Evolutionary conservation across 345 rosid genomes (phyloP).

Genomic region (Trapa bicornis): DNA sequence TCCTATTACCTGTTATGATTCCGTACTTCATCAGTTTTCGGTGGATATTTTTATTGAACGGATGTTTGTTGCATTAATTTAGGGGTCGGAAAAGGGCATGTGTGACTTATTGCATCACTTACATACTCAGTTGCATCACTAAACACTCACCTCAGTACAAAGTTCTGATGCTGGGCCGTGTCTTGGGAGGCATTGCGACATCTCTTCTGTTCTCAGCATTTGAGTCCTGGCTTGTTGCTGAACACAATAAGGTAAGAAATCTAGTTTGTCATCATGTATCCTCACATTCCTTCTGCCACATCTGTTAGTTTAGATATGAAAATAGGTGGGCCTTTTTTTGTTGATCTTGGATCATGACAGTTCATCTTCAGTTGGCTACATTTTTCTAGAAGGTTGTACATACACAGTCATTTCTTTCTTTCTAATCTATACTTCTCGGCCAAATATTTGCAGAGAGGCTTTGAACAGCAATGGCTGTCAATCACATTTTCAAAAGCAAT

Average conservation of each 20-base stretch:
- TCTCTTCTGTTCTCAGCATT: conserved; percentile 87
- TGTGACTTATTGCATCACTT: conserved; percentile 71
- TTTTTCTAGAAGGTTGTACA: not conserved
- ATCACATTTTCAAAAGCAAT: conserved; percentile 88
- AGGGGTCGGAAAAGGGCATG: conserved; percentile 97
- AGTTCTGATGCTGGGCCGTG: conserved; percentile 84
- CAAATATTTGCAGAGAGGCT: conserved; percentile 52
- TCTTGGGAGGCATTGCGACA: conserved; percentile 94
- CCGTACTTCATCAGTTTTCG: conserved; percentile 1
- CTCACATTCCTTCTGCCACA: no score
- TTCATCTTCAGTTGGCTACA: not conserved
- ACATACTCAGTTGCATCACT: conserved; percentile 79
- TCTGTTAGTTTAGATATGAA: no score
- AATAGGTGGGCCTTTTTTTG: not conserved
- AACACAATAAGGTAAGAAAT: conserved; percentile 69
- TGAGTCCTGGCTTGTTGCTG: conserved; percentile 98
- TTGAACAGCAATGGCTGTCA: conserved; percentile 87
- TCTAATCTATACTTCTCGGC: not conserved
- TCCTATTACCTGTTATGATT: conserved; percentile 6
- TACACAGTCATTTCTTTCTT: no score
- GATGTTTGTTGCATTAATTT: conserved; percentile 6
- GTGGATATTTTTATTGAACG: not conserved
- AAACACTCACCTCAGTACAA: conserved; percentile 91
- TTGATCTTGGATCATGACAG: not conserved
- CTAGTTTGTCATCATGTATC: no score